Base-by-base conservation (phyloP, 345 rosid species). In the Populus pruinosa region DNA sequence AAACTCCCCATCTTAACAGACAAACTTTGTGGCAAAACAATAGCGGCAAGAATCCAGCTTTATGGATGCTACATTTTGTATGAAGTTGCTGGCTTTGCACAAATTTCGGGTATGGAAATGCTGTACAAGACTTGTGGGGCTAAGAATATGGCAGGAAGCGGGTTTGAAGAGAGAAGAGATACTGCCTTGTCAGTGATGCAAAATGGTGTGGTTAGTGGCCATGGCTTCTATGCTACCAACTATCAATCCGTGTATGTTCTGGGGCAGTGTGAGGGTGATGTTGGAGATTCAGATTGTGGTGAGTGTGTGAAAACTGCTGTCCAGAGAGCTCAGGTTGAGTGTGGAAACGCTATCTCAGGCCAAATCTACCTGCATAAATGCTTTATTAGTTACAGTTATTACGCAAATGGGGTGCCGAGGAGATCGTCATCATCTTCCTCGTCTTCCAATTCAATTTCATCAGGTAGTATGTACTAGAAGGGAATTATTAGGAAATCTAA, bases 201-300 rank as follows among this genome's bases (percentile, higher is more conserved):
- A 83, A 90, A 79, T 85, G 99, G 98, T 0, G 93, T 92, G 79
- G 91, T 85, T 38, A 82, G 84, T 47, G 86, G 90, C 6, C 95
- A 91, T 77, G 98, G 98, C 1, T 96, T 87, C 85, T 96, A 82
- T 65, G 83, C 94, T 0, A 83, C 92, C 4, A 93, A 87, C 74
- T 92, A 91, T 78, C 87, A 93, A 75, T 83, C 90, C 5, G 80
- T 96, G 71, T 90, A 86, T 81, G 79, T 93, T 11, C 83, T 96
- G 82, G 99, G 93, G 39, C 99, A 96, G 77, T 96, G 99, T 82
- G 94, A 96, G 79, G 99, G 99, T 4, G 98, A 93, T 76, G 80
- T 96, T 18, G 99, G 98, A 47, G 98, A 91, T 85, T 88, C 97
- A 0, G 99, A 96, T 85, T 96, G 99, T 78, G 95, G 88, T 7